Conservation (phyloP, 495 filamentous ascomycete species). For the Penicillium crystallinum region DNA sequence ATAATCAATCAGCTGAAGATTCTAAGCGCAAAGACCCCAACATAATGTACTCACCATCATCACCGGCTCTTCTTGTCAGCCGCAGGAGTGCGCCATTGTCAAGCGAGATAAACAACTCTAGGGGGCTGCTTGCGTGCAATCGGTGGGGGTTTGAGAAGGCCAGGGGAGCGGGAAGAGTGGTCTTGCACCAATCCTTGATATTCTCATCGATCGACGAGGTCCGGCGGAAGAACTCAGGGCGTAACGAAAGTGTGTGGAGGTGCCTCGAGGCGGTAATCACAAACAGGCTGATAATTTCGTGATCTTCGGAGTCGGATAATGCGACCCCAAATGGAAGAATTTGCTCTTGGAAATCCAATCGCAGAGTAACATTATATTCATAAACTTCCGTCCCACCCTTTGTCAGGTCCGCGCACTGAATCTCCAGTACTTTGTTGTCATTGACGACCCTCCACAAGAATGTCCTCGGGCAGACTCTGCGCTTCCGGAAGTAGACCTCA, state of each 20-base stretch:
- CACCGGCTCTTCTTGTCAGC: conserved; percentile 59
- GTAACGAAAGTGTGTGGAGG: conserved; percentile 73
- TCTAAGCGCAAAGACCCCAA: conserved; percentile 1
- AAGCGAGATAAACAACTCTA: conserved; percentile 73
- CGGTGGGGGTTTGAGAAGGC: conserved; percentile 75
- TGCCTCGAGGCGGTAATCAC: conserved; percentile 72
- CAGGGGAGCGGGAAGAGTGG: conserved; percentile 63
- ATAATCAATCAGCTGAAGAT: neutral
- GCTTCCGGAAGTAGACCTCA: conserved; percentile 76
- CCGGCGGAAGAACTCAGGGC: conserved; percentile 73
- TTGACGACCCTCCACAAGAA: conserved; percentile 90
- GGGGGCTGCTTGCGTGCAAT: conserved; percentile 63
- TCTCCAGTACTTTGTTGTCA: conserved; percentile 70
- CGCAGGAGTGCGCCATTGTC: conserved; percentile 77
- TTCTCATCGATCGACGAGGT: conserved; percentile 62
- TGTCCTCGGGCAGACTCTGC: conserved; percentile 67
- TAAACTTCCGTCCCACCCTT: conserved; percentile 58
- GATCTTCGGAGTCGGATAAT: conserved; percentile 70
- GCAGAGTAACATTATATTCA: conserved; percentile 66
- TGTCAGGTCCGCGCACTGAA: conserved; percentile 76
- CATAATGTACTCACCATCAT: conserved; percentile 52
- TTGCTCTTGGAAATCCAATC: conserved; percentile 65
- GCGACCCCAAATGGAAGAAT: conserved; percentile 73
- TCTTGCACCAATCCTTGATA: conserved; percentile 70
- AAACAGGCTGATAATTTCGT: conserved; percentile 74